Conservation (phyloP, 106 monocot genomes). For the Posidonia australis region DNA sequence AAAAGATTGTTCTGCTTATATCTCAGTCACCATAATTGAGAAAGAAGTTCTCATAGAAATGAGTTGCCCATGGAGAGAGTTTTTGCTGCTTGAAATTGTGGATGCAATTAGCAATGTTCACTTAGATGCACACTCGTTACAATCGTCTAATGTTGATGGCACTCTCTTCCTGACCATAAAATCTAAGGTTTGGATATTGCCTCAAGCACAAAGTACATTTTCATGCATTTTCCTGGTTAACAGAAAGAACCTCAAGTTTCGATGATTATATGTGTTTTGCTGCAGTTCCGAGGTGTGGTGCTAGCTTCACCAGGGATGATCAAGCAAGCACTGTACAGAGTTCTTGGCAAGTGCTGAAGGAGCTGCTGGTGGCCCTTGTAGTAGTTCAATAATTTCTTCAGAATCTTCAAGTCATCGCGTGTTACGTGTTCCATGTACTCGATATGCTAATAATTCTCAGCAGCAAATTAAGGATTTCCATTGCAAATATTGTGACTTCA, state of each 20-base stretch:
- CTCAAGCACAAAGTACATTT: too few species aligned
- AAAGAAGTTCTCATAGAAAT: slow-evolving; percentile 55
- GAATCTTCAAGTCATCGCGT: too few species aligned
- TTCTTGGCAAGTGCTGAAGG: slow-evolving; percentile 3
- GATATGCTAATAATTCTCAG: too few species aligned
- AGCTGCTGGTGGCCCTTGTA: too few species aligned
- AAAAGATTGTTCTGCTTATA: slow-evolving; percentile 23
- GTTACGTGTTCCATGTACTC: too few species aligned
- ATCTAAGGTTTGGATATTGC: slow-evolving; percentile 46
- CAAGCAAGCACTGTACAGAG: slow-evolving; percentile 4
- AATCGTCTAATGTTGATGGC: slow-evolving; percentile 41
- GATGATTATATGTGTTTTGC: too few species aligned
- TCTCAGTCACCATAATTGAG: slow-evolving; percentile 51
- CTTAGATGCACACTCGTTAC: slow-evolving; percentile 59
- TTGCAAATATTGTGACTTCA: too few species aligned
- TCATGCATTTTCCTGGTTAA: too few species aligned
- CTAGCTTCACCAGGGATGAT: slow-evolving; percentile 6
- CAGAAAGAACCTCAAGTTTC: too few species aligned
- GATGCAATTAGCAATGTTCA: slow-evolving; percentile 48
- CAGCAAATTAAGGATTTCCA: too few species aligned
- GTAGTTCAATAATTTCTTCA: too few species aligned
- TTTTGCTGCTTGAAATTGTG: slow-evolving; percentile 52
- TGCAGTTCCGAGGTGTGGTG: slow-evolving; percentile 2
- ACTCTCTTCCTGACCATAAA: slow-evolving; percentile 36
- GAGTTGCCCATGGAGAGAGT: slow-evolving; percentile 69